Percentiles rank a stretch among this genome's conserved stretches.
Conservation (phyloP, 805 yeast species). For the Lipomyces sp. region DNA sequence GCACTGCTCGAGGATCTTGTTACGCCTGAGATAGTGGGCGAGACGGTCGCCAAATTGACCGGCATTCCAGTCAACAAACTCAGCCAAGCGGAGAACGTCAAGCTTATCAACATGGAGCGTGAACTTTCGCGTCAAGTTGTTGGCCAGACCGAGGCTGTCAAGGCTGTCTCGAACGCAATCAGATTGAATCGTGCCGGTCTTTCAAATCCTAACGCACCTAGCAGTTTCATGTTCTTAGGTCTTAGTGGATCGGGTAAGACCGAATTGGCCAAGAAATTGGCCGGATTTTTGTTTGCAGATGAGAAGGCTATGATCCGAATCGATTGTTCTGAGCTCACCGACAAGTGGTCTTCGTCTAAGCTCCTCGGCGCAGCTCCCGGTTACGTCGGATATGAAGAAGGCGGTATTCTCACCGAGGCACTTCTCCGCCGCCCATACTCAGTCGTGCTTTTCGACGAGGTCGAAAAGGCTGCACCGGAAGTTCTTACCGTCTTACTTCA, state of each 20-base stretch:
- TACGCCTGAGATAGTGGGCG: slow-evolving; percentile 90
- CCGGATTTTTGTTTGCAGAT: slow-evolving; percentile 94
- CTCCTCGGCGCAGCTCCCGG: slow-evolving; percentile 98
- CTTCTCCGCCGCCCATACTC: slow-evolving; percentile 91
- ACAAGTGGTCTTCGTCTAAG: slow-evolving; percentile 94
- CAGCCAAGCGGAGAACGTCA: slow-evolving; percentile 92
- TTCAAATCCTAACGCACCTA: slow-evolving; percentile 93
- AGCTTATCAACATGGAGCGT: slow-evolving; percentile 92
- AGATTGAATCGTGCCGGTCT: slow-evolving; percentile 92
- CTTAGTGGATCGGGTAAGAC: slow-evolving; percentile 98
- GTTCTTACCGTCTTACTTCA: slow-evolving; percentile 90
- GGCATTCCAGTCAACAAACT: slow-evolving; percentile 96
- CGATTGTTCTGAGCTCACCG: slow-evolving; percentile 95
- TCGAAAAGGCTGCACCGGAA: slow-evolving; percentile 98
- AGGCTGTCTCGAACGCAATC: slow-evolving; percentile 93
- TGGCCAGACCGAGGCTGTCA: slow-evolving; percentile 95
- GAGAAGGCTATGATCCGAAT: slow-evolving; percentile 97
- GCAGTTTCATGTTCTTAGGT: slow-evolving; percentile 88
- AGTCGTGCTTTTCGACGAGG: slow-evolving; percentile 95
- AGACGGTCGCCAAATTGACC: slow-evolving; percentile 93
- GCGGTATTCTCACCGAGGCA: slow-evolving; percentile 94
- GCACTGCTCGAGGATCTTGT: slow-evolving; percentile 86
- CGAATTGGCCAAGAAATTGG: slow-evolving; percentile 94
- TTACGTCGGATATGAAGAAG: slow-evolving; percentile 95
- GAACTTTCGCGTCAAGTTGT: slow-evolving; percentile 83